These are phyloP conservation scores for Boechera retrofracta DNA, from an alignment of 345 rosid genomes.

Conservation along the genomic window DNA sequence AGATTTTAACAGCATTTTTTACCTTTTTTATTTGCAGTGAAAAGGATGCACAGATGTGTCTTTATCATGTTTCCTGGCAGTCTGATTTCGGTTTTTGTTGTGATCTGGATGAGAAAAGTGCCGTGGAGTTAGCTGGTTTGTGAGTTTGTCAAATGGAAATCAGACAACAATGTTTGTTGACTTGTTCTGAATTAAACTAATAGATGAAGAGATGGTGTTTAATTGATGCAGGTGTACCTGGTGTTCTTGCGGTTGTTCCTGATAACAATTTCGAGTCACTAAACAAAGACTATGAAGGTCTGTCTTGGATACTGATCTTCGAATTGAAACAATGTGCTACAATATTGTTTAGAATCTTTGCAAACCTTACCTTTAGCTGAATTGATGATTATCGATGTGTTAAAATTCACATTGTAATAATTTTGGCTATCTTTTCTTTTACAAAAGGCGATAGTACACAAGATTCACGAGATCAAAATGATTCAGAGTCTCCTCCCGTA, in stretches of 20 bases:
- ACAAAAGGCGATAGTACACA: constrained; percentile 19
- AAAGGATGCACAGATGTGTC: constrained; percentile 91
- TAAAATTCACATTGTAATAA: constrained; percentile 12
- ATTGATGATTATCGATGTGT: not conserved
- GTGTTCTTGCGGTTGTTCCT: constrained; percentile 75
- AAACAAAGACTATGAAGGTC: constrained; percentile 80
- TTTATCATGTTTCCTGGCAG: constrained; percentile 89
- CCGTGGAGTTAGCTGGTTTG: constrained; percentile 71
- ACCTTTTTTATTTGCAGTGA: constrained; percentile 53
- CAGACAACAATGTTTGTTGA: constrained; percentile 22
- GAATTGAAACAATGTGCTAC: not conserved
- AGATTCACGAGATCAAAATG: constrained; percentile 32
- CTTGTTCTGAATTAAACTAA: constrained; percentile 1
- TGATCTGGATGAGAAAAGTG: constrained; percentile 79
- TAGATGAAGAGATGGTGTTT: not conserved
- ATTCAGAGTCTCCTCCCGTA: constrained; percentile 49
- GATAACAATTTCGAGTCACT: constrained; percentile 69
- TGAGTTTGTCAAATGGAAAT: constrained; percentile 32
- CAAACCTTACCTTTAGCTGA: constrained; percentile 4
- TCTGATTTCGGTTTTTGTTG: constrained; percentile 80
- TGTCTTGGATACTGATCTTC: constrained; percentile 22
- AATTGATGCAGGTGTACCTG: constrained; percentile 74
- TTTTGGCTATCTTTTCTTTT: constrained; percentile 16
- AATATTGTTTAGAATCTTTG: not conserved
- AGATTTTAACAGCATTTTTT: not conserved